A percentile compares a stretch with the other conserved stretches of the same genome.
Evolutionary conservation across 2,329 filamentous ascomycete species (phyloP).

Genomic region (Diaporthe citriasiana): DNA sequence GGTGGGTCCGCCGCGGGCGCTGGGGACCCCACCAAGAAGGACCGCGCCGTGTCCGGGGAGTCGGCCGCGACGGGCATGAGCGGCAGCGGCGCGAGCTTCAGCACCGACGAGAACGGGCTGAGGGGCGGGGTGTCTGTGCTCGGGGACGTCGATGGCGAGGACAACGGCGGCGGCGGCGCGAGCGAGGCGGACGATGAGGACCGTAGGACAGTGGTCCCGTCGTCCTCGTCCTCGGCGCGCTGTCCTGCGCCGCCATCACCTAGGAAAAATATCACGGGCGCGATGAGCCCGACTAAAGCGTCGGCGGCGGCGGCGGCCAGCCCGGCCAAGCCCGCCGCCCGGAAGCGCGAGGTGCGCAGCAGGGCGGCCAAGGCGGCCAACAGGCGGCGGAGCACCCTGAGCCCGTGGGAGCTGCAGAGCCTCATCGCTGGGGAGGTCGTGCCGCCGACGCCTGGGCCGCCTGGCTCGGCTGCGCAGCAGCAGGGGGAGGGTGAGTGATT

Average conservation of each 20-base stretch:
- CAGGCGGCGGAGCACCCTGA: slow-evolving; percentile 80
- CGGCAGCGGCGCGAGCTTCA: slow-evolving; percentile 27
- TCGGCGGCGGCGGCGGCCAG: slow-evolving; percentile 46
- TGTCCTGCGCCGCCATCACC: neutral
- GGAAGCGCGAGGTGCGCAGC: slow-evolving; percentile 61
- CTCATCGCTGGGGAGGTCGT: slow-evolving; percentile 63
- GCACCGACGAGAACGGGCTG: slow-evolving; percentile 37
- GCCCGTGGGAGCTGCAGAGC: slow-evolving; percentile 79
- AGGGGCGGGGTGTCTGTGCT: slow-evolving; percentile 10
- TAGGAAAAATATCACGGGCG: neutral
- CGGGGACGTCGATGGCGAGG: neutral
- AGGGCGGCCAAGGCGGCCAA: slow-evolving; percentile 69
- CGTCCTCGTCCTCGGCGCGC: slow-evolving; percentile 13
- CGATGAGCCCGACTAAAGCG: slow-evolving; percentile 43
- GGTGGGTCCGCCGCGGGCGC: neutral
- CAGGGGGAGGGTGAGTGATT: neutral
- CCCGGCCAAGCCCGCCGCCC: neutral
- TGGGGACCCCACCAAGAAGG: slow-evolving; percentile 40
- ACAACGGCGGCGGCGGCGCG: neutral
- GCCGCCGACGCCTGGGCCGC: slow-evolving; percentile 40
- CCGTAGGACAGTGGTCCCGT: slow-evolving; percentile 15
- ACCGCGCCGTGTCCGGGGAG: slow-evolving; percentile 22
- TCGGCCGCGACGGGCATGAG: slow-evolving; percentile 19
- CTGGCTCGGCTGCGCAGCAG: neutral
- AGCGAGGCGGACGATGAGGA: neutral